Conservation (phyloP, 1,284 basidiomycete genomes). For the Taiwanofungus camphoratus region DNA sequence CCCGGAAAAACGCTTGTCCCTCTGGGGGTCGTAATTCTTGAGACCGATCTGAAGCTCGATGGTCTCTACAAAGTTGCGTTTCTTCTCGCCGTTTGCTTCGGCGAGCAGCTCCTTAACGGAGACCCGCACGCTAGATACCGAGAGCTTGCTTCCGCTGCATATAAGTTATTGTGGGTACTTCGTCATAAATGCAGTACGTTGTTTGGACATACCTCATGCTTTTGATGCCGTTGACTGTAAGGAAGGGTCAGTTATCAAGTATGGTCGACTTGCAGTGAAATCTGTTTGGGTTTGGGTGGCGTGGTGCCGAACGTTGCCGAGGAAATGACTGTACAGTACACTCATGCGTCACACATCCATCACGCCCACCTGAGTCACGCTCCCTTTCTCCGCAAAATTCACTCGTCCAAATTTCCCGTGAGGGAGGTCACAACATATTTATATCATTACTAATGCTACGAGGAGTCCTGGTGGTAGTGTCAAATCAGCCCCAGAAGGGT, state of each 20-base stretch:
- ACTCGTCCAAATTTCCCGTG: too few relatives aligned
- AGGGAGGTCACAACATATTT: too few relatives aligned
- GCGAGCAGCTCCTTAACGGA: conserved; percentile 83
- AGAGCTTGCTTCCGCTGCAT: conserved; percentile 61
- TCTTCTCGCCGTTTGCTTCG: conserved; percentile 77
- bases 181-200: not conserved
- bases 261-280: too few relatives aligned
- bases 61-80: conserved; percentile 88
- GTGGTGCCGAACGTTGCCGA: too few relatives aligned
- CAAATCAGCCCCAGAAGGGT: too few relatives aligned
- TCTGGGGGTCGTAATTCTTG: conserved; percentile 97
- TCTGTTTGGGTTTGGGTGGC: too few relatives aligned
- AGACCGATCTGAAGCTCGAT: conserved; percentile 96
- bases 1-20: conserved; percentile 96
- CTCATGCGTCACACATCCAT: too few relatives aligned
- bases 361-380: too few relatives aligned
- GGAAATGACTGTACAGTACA: too few relatives aligned
- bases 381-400: too few relatives aligned
- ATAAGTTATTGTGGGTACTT: not conserved
- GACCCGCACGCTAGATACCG: conserved; percentile 98
- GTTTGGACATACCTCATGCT: not conserved
- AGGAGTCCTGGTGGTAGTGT: too few relatives aligned
- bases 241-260: not conserved
- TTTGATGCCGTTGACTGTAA: not conserved
- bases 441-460: too few relatives aligned